Evolutionary conservation across 2,329 filamentous ascomycete genomes (phyloP), one percentile per base, ranked within the genome.

Genomic region (Grosmannia serpens): DNA sequence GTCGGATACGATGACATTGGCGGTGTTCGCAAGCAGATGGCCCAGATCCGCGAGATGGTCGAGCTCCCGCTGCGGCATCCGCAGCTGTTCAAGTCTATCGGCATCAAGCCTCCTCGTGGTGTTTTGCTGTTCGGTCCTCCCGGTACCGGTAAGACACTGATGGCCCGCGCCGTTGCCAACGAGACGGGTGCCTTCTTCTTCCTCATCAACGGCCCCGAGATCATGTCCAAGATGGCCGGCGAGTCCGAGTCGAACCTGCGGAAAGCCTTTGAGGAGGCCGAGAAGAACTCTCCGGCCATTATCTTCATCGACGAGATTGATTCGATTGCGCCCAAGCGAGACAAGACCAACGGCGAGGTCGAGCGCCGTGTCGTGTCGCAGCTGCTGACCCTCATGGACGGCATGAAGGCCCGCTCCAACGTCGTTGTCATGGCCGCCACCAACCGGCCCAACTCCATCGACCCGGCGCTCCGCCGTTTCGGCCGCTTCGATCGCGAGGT

Each of bases 211-310:
- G 92, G 94, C 64, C 94, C 94, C 56, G 94, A 97, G 74, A 97
- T 99, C 78, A 97, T 99, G 94, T 96, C 92, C 60, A 97, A 97
- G 84, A 97, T 97, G 94, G 94, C 94, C 61, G 94, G 94, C 83
- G 94, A 99, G 76, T 97, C 94, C 60, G 94, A 97, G 75, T 97
- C 92, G 61, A 97, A 97, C 74, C 76, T 99, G 65, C 88, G 94
- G 68, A 97, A 97, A 78, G 94, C 94, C n/a, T 99, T 99, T 68
- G 94, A 97, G 74, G 94, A 97, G 78, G 94, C 94, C 50, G 92
- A 97, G 80, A 97, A 97, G 86, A 97, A 97, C 79, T 96, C 92
- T 0, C 94, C 94, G 17, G 91, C 94, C 59, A 97, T 99, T 73
- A 97, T 99, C 76, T 99, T 97, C 80, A 97, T 99, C 65, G 94